Evolutionary conservation across 192 early-diverging fungal species (phyloP), one percentile per base, ranked within the genome.

Genomic region (Mortierella alpina): DNA sequence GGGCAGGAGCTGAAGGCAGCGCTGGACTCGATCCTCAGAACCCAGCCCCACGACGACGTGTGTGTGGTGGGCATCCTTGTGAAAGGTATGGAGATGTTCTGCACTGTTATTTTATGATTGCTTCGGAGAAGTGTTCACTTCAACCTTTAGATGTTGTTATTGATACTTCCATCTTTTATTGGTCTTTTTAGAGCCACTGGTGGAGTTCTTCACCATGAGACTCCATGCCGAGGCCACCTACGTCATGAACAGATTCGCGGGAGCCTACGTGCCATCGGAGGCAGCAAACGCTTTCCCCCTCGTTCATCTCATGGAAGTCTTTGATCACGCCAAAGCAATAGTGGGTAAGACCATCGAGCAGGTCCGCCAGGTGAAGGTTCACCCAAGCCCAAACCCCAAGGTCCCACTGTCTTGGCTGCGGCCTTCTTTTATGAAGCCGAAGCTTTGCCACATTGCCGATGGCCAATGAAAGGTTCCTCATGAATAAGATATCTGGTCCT

Each of bases 151-250:
- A 22, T 59, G 45, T 56, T 45, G 44, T 20, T 63, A 41, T 59
- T 58, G 3, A n/a, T 59, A 7, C 20, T 52, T 13, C 48, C 41
- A 2, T 58, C 22, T 68, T 22, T 41, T 6, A 60, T 74, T 60
- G n/a, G 6, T 74, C 17, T 59, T 11, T 20, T 67, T 63, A 75
- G 65, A 75, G 31, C 73, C 66, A 42, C 14, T 63, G 17, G 39
- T 68, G n/a, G 73, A 75, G 52, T 68, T 75, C 31, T 75, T 42
- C 42, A 66, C 59, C 6, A 68, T 75, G 64, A 50, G 50, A 14
- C 52, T 68, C 23, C 66, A 58, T 63, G 58, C 66, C 4, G 65
- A 75, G 64, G 73, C 56, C 11, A 75, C 65, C 11, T 68, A 75
- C 18, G 31, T 75, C 4, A 67, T 75, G 65, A 50, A 63, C 46